Base-by-base conservation (phyloP, 495 filamentous ascomycete species). In the Thozetella sp. region DNA sequence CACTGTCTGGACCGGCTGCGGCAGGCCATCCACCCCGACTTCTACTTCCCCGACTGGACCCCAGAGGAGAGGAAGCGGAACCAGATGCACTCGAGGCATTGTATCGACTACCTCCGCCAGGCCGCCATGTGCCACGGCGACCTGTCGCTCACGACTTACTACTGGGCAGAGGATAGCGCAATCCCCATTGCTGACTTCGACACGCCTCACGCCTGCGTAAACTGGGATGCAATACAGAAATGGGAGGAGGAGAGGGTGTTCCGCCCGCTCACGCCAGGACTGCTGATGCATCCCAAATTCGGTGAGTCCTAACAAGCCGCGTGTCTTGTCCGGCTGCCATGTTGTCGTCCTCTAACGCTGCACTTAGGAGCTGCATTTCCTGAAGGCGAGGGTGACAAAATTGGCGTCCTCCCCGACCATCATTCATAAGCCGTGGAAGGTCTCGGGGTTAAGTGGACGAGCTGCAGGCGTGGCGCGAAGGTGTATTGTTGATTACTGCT, bases 61-160 rank as follows among this genome's bases (percentile, higher is more conserved):
- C 11, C 12, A 3, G 43, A 48, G 10, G 43, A 48, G n/a, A 11
- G 9, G n/a, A 48, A 48, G 43, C 43, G 43, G 43, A 48, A 48
- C 43, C 10, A 48, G 43, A 3, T 20, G 10, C 43, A 48, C 10
- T 1, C 26, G 59, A 19, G 43, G 43, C 71, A 72, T 34, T 75
- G 69, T 59, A 65, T 67, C 2, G 61, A 71, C 40, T 55, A 62
- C 0, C 65, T 75, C 3, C 40, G 69, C 12, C 68, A 73, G 59
- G 60, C 63, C 43, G 51, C 67, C 2, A 63, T 69, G 61, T 75
- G 72, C 58, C 60, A 67, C 56, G 72, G 69, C 10, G 66, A 67
- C 48, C 61, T 63, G 10, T 63, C 60, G n/a, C 51, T 70, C 17
- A 56, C 56, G 26, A 71, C 70, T 0, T 64, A 54, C 25, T 26